Conservation (phyloP, 495 filamentous ascomycete genomes). For the Xylaria intraflava region DNA sequence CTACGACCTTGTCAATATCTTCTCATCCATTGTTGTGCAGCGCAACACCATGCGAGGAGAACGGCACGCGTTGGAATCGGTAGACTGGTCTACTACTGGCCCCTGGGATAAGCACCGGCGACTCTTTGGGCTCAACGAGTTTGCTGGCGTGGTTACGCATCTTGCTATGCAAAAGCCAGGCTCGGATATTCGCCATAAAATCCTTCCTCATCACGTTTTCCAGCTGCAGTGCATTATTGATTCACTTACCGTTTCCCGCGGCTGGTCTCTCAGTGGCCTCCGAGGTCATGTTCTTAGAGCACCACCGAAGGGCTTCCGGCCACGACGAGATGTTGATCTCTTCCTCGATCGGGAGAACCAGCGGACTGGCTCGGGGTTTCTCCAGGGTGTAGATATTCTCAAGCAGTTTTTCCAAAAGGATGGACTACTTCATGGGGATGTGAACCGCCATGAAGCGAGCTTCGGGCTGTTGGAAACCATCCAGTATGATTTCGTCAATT, state of each 20-base stretch:
- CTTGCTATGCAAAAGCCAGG: conserved; percentile 38
- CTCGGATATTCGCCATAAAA: conserved; percentile 31
- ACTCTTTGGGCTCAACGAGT: conserved; percentile 36
- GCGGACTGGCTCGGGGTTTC: conserved; percentile 17
- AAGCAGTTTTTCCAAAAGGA: conserved; percentile 24
- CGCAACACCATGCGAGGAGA: conserved; percentile 29
- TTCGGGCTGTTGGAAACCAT: conserved; percentile 17
- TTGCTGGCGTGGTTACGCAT: conserved; percentile 30
- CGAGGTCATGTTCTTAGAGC: conserved; percentile 25
- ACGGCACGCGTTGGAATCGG: conserved; percentile 25
- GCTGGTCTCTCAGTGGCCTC: conserved; percentile 31
- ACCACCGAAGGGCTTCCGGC: conserved; percentile 29
- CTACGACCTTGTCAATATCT: conserved; percentile 43
- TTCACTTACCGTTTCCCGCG: conserved; percentile 33
- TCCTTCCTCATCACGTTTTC: conserved; percentile 42
- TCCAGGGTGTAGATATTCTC: conserved; percentile 20
- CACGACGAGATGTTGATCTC: conserved; percentile 37
- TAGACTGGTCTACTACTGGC: conserved; percentile 19
- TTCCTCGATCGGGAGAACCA: conserved; percentile 35
- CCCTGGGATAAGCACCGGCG: conserved; percentile 29
- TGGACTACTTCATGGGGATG: conserved; percentile 22
- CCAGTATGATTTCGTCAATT: conserved; percentile 31
- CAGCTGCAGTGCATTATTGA: conserved; percentile 44
- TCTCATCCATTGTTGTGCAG: conserved; percentile 35
- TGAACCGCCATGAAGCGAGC: conserved; percentile 18